phyloP scores from a whole-genome alignment of 225 moss, liverwort and hornwort species.

The Marchantia polymorpha region DNA sequence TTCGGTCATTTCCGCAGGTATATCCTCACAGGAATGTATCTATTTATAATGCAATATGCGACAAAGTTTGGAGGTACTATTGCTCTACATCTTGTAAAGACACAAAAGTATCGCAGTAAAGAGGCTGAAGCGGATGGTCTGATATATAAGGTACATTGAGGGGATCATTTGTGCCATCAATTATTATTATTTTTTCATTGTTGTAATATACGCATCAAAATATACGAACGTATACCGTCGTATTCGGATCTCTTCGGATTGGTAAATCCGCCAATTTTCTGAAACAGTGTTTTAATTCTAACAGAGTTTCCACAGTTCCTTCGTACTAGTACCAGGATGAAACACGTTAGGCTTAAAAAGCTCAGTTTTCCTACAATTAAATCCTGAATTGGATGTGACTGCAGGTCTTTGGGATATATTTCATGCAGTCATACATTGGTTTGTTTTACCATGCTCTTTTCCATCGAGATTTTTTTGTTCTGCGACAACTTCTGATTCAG shows the following conservation, averaged over 20 bases:
- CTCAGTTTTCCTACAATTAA: too few species aligned
- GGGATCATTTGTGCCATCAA: neutral
- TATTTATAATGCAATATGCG: constrained; percentile 67
- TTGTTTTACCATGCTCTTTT: constrained; percentile 85
- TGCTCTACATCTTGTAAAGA: constrained; percentile 71
- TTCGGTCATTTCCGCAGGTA: constrained; percentile 25
- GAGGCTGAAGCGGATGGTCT: constrained; percentile 86
- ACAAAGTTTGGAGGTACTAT: constrained; percentile 70
- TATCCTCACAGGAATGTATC: constrained; percentile 40
- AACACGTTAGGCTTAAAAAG: too few species aligned
- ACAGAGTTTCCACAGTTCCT: too few species aligned
- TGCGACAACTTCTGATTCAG: constrained; percentile 69
- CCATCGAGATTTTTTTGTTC: constrained; percentile 70
- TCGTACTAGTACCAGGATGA: too few species aligned
- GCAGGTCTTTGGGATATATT: constrained; percentile 88
- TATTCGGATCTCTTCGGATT: too few species aligned
- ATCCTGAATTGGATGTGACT: constrained; percentile 7
- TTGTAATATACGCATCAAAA: too few species aligned
- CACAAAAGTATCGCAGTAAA: constrained; percentile 72
- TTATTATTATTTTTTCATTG: too few species aligned
- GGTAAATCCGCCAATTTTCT: too few species aligned
- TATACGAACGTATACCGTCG: too few species aligned
- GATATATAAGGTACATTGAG: constrained; percentile 68
- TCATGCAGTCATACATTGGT: constrained; percentile 86
- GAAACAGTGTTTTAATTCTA: too few species aligned